These are phyloP conservation scores for Barnettozyma wickerhamii DNA, from an alignment of 805 yeast species.

Conservation along the genomic window DNA sequence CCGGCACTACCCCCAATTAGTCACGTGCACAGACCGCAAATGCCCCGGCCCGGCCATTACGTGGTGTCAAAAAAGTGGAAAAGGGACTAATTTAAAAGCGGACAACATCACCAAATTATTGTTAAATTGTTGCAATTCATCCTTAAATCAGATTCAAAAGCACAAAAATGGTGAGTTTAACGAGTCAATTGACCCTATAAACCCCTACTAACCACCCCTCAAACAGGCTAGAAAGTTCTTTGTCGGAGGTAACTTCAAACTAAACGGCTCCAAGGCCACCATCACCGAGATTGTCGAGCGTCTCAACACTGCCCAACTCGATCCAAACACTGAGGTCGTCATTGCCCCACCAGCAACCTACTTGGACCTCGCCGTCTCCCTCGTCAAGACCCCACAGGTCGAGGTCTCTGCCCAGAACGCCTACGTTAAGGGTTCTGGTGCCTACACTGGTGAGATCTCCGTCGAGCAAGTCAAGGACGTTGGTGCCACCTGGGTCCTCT, in stretches of 20 bases:
- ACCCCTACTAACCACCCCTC: background rate
- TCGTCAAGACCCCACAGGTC: conserved; percentile 67
- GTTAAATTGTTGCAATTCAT: too few relatives aligned
- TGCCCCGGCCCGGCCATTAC: background rate
- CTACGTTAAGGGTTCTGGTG: conserved; percentile 86
- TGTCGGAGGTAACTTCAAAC: conserved; percentile 99
- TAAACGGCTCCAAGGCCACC: conserved; percentile 91
- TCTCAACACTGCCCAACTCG: conserved; percentile 75
- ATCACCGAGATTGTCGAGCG: conserved; percentile 78
- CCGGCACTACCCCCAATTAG: too few relatives aligned
- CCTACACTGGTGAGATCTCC: conserved; percentile 96
- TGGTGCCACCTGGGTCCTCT: conserved; percentile 90
- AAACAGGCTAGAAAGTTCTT: conserved; percentile 82
- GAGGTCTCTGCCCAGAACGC: conserved; percentile 89
- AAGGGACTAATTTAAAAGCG: too few relatives aligned
- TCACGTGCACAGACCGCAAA: too few relatives aligned
- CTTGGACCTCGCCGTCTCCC: conserved; percentile 68
- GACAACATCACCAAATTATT: too few relatives aligned
- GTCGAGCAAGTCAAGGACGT: conserved; percentile 85
- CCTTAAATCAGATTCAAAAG: background rate
- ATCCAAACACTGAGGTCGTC: conserved; percentile 84
- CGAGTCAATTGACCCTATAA: background rate
- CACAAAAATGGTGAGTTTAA: conserved; percentile 4
- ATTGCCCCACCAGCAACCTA: conserved; percentile 96
- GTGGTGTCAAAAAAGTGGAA: background rate